Evolutionary conservation across 2,329 filamentous ascomycete genomes (phyloP), one percentile per base, ranked within the genome.

Genomic region (Huntiella omanensis): DNA sequence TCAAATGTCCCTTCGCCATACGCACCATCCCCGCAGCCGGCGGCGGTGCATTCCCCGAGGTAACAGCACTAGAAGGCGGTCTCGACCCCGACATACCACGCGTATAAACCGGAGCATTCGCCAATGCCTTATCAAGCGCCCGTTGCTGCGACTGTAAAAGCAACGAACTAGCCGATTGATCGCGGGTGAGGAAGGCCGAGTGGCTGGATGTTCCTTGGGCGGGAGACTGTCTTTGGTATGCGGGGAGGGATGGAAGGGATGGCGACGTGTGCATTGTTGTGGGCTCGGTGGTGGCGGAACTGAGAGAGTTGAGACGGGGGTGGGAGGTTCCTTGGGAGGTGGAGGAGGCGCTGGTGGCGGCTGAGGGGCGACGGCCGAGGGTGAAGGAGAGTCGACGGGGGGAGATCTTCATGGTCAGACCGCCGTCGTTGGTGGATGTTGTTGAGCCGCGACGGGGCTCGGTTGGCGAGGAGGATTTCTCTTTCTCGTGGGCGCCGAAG

Each of bases 1-100:
- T 59, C 43, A 54, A 46, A 45, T 67, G 64, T n/a, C 54, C 53
- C 16, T 28, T 28, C 22, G 22, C 22, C 22, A 5, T 19, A 5
- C 12, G 28, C 13, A 32, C 33, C 13, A 5, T 43, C 13, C 12
- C 22, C n/a, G 32, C 35, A 6, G 13, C 32, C n/a, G 34, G 41
- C 33, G 33, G 42, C 37, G 13, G 19, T 3, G 22, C 22, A 28
- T 28, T 28, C 22, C 22, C 22, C 22, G 22, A 28, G 22, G 22
- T 28, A 8, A 28, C 22, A 3, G 22, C 22, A 28, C 22, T 28
- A 28, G 22, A 28, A 28, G 22, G 22, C 22, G 22, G 22, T 10
- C 22, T 28, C 3, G 43, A 39, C 10, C 28, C 15, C 11, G 34
- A 40, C 13, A 40, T 16, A n/a, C 39, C 16, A 11, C 40, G 41